Conservation (phyloP, 495 filamentous ascomycete species). For the Annulohypoxylon stygium region DNA sequence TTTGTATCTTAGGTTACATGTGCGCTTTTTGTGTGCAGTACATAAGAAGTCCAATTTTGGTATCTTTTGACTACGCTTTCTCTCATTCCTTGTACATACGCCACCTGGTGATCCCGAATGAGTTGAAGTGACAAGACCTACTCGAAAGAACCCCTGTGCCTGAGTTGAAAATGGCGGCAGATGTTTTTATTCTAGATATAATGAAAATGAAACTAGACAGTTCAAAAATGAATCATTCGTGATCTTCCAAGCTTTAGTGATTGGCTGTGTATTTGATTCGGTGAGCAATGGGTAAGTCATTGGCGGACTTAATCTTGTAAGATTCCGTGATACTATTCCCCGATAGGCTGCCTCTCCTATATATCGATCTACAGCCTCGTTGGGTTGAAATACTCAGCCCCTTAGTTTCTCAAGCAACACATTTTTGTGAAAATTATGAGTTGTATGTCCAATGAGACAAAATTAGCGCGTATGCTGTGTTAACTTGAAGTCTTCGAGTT, state of each 20-base stretch:
- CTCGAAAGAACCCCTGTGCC: background rate
- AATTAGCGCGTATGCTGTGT: background rate
- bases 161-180: background rate
- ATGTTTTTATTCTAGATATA: background rate
- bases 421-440: background rate
- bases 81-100: background rate
- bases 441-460: background rate
- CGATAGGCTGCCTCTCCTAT: background rate
- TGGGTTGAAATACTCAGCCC: background rate
- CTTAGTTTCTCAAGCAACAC: background rate
- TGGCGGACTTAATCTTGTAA: background rate
- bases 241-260: background rate
- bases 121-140: background rate
- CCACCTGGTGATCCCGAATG: background rate
- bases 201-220: background rate
- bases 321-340: background rate
- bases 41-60: conserved; percentile 39
- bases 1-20: conserved; percentile 47
- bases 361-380: conserved; percentile 3
- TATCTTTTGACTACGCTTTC: conserved; percentile 1
- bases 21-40: conserved; percentile 44
- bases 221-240: background rate
- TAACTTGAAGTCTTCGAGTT: background rate
- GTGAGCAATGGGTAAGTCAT: background rate
- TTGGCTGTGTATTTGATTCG: background rate